A percentile compares a stretch with the other conserved stretches of the same genome.
These are phyloP conservation scores for Vigna nakashimae DNA, from an alignment of 306 rosid genomes.

Conservation along the genomic window DNA sequence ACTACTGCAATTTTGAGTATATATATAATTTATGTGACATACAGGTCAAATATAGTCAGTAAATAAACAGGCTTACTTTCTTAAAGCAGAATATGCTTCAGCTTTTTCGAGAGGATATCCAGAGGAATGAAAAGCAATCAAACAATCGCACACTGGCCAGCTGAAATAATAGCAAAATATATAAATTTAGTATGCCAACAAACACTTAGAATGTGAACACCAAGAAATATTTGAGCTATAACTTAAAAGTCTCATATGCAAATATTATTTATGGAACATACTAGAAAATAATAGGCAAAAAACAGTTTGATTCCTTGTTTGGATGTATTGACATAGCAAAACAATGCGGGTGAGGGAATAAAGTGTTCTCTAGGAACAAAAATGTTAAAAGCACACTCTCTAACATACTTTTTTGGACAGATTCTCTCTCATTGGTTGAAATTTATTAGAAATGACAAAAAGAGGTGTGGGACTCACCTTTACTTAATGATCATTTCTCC, in stretches of 20 bases:
- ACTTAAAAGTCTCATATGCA: conserved; percentile 21
- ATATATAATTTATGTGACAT: background rate
- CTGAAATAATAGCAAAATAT: conserved; percentile 64
- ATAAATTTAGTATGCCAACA: conserved; percentile 42
- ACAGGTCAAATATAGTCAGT: conserved; percentile 32
- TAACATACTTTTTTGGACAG: no score
- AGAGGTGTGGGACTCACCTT: no score
- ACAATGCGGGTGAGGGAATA: conserved; percentile 8
- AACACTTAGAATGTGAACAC: background rate
- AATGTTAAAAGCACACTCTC: no score
- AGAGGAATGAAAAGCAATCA: conserved; percentile 92
- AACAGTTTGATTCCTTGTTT: conserved; percentile 27
- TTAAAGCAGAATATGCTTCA: conserved; percentile 82
- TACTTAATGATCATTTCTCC: no score
- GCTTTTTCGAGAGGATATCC: conserved; percentile 97
- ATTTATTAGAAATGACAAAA: no score
- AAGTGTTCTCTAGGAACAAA: conserved; percentile 14
- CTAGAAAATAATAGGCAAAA: conserved; percentile 9
- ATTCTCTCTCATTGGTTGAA: no score
- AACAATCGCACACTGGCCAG: conserved; percentile 94
- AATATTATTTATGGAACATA: conserved; percentile 28
- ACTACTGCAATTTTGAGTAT: conserved; percentile 19
- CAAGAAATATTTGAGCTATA: conserved; percentile 36
- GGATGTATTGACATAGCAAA: conserved; percentile 24
- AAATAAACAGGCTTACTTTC: conserved; percentile 74